These are phyloP conservation scores for Yamadazyma atlantica DNA, from an alignment of 1,139 yeast genomes.

Conservation along the genomic window DNA sequence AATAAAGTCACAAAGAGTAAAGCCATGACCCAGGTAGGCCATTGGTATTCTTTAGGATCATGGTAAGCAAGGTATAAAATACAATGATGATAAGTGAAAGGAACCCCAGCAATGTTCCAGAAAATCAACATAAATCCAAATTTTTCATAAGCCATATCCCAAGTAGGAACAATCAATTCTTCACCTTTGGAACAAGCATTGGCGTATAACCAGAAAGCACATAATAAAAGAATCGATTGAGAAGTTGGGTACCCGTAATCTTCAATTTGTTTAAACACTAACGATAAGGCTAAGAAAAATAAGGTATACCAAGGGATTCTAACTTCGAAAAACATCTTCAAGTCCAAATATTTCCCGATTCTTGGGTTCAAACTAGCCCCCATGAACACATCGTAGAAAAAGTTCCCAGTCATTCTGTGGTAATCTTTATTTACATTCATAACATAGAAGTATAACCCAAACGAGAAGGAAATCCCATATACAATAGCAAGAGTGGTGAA, in stretches of 20 bases:
- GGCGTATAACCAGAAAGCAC: constrained; percentile 93
- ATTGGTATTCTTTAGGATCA: constrained; percentile 75
- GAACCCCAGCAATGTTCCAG: constrained; percentile 99
- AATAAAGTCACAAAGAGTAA: constrained; percentile 54
- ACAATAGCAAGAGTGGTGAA: constrained; percentile 90
- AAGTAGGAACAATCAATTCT: constrained; percentile 93
- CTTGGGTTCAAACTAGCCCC: constrained; percentile 98
- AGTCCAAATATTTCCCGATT: constrained; percentile 79
- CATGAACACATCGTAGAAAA: constrained; percentile 88
- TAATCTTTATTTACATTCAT: constrained; percentile 66
- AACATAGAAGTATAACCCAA: constrained; percentile 63
- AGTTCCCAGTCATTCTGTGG: constrained; percentile 90
- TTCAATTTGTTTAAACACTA: constrained; percentile 77
- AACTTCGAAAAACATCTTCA: constrained; percentile 96
- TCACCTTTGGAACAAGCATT: constrained; percentile 98
- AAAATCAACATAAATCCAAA: constrained; percentile 96
- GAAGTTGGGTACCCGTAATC: constrained; percentile 75
- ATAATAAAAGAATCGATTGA: constrained; percentile 69
- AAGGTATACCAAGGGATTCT: constrained; percentile 95
- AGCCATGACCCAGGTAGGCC: constrained; percentile 62
- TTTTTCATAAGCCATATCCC: constrained; percentile 99
- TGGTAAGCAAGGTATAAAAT: constrained; percentile 80
- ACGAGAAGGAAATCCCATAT: constrained; percentile 68
- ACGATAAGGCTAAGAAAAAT: constrained; percentile 73
- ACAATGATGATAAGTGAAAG: constrained; percentile 95